Percentiles rank a stretch among this genome's conserved stretches.
These are phyloP conservation scores for Sugiyamaella xylanicola DNA, from an alignment of 1,139 yeast species.

Conservation along the genomic window DNA sequence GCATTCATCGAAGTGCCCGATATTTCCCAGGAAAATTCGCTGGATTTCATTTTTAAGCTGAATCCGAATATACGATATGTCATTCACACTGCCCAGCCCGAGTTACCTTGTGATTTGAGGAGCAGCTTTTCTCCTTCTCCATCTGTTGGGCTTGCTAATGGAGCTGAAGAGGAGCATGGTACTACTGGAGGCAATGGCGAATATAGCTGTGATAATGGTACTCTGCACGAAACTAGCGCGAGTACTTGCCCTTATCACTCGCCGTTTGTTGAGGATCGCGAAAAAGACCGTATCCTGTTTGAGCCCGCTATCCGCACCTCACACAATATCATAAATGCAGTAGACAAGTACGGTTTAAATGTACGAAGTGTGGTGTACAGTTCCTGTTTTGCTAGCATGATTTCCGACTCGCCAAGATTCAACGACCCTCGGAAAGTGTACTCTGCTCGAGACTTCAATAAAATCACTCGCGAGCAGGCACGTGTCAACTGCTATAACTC, in stretches of 20 bases:
- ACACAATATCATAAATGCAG: slow-evolving; percentile 30
- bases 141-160: neutral
- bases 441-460: slow-evolving; percentile 30
- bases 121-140: slow-evolving; percentile 28
- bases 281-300: slow-evolving; percentile 34
- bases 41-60: slow-evolving; percentile 51
- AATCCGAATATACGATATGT: slow-evolving; percentile 54
- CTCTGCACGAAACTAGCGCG: neutral
- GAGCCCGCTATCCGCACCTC: slow-evolving; percentile 32
- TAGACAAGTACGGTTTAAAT: slow-evolving; percentile 28
- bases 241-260: slow-evolving; percentile 16
- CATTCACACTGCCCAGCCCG: slow-evolving; percentile 62
- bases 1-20: slow-evolving; percentile 54
- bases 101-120: slow-evolving; percentile 43
- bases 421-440: slow-evolving; percentile 31
- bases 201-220: neutral
- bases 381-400: slow-evolving; percentile 35
- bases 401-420: slow-evolving; percentile 33
- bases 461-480: slow-evolving; percentile 31
- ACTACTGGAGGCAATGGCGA: neutral
- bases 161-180: neutral
- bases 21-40: slow-evolving; percentile 51
- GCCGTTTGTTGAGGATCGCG: slow-evolving; percentile 39
- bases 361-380: slow-evolving; percentile 31
- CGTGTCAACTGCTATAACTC: slow-evolving; percentile 26